Evolutionary conservation across 345 rosid genomes (phyloP).

Genomic region (Triadica sebifera): DNA sequence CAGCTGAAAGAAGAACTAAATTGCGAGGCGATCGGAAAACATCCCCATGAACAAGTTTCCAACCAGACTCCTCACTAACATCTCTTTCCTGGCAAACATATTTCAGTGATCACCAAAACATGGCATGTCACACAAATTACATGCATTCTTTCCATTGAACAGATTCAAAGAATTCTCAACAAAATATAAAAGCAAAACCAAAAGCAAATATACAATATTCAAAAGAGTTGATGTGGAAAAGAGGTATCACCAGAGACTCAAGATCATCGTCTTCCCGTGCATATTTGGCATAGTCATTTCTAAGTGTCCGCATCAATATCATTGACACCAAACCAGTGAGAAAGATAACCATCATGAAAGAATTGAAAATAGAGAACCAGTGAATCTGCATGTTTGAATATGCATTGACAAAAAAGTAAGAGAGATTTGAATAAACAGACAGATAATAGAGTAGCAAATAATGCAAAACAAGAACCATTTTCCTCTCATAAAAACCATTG

Average conservation of each 20-base stretch:
- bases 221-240: not conserved
- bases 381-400: conserved; percentile 60
- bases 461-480: not conserved
- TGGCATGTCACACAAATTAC: not conserved
- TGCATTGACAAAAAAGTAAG: conserved; percentile 6
- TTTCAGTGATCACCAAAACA: conserved; percentile 3
- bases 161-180: not conserved
- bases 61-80: conserved; percentile 95
- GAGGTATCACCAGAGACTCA: conserved; percentile 71
- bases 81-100: conserved; percentile 70
- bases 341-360: conserved; percentile 98
- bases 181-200: not conserved
- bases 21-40: conserved; percentile 75
- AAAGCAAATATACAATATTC: conserved; percentile 1
- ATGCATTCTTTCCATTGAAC: not conserved
- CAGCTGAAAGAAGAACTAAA: conserved; percentile 77
- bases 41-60: conserved; percentile 98
- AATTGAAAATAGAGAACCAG: conserved; percentile 96
- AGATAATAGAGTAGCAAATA: not conserved
- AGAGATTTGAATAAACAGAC: not conserved
- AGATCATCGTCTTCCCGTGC: conserved; percentile 96
- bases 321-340: conserved; percentile 95
- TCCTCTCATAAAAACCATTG: not conserved
- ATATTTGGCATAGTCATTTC: conserved; percentile 94
- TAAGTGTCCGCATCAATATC: conserved; percentile 93